Conservation (phyloP, 192 early-diverging fungal genomes). For the Gamsiella multidivaricata region DNA sequence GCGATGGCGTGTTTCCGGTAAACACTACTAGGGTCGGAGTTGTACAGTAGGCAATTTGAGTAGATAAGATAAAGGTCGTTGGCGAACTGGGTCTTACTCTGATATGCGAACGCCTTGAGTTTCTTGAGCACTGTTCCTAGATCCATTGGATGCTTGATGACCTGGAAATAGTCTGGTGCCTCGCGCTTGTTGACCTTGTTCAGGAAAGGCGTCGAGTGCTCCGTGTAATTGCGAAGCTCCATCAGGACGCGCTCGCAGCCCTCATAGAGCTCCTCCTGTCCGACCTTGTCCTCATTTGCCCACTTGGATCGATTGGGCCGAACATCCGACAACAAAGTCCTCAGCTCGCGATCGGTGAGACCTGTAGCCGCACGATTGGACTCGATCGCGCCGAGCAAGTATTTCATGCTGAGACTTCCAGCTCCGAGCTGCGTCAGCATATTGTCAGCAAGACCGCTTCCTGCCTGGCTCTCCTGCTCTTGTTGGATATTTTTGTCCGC, state of each 20-base stretch:
- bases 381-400: constrained; percentile 81
- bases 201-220: constrained; percentile 87
- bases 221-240: constrained; percentile 83
- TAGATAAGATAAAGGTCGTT: constrained; percentile 93
- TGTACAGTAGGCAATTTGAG: constrained; percentile 92
- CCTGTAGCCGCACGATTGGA: constrained; percentile 71
- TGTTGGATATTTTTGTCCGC: constrained; percentile 43
- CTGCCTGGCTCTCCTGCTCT: constrained; percentile 35
- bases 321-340: constrained; percentile 79
- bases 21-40: constrained; percentile 81
- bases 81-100: constrained; percentile 88
- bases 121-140: constrained; percentile 91
- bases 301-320: constrained; percentile 88
- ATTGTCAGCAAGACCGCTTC: constrained; percentile 29
- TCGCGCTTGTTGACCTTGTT: constrained; percentile 89
- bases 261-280: constrained; percentile 93
- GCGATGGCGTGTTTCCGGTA: constrained; percentile 87
- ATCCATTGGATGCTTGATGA: constrained; percentile 97
- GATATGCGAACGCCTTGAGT: constrained; percentile 81
- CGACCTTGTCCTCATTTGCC: constrained; percentile 86
- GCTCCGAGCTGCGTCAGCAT: constrained; percentile 35
- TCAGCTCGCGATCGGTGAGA: constrained; percentile 76
- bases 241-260: constrained; percentile 86
- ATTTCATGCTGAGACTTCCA: constrained; percentile 62
- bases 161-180: constrained; percentile 89